These are phyloP conservation scores for Coemansia sp. DNA, from an alignment of 192 early-diverging fungal species.

Conservation along the genomic window DNA sequence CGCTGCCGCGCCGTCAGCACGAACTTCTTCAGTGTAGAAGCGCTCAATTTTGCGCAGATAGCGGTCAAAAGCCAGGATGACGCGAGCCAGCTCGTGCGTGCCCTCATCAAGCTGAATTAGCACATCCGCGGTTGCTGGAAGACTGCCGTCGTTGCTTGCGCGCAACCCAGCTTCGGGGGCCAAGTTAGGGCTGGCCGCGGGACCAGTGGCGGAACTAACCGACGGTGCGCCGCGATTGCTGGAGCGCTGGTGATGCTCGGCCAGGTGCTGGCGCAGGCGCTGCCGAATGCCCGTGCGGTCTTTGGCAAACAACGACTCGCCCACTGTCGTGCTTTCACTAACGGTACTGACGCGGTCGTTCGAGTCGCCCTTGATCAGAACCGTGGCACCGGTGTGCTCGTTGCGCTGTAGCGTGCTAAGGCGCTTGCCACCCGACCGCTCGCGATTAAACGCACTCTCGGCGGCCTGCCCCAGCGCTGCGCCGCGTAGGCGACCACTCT, in stretches of 20 bases:
- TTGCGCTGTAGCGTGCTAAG: constrained; percentile 49
- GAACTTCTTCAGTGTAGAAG: constrained; percentile 24
- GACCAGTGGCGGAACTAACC: neutral
- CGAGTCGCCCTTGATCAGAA: constrained; percentile 34
- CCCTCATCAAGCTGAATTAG: constrained; percentile 49
- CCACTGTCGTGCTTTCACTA: constrained; percentile 5
- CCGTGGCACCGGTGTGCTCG: constrained; percentile 48
- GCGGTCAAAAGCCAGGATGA: constrained; percentile 46
- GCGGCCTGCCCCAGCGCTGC: neutral
- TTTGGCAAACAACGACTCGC: constrained; percentile 44
- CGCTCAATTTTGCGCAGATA: constrained; percentile 49
- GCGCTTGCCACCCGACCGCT: constrained; percentile 6
- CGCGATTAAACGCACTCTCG: neutral
- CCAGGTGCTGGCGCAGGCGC: constrained; percentile 52
- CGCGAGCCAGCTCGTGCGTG: constrained; percentile 48
- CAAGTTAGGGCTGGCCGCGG: neutral
- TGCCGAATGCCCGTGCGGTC: constrained; percentile 47
- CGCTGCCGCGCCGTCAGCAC: constrained; percentile 3
- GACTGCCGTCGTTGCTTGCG: neutral
- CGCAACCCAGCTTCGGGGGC: neutral
- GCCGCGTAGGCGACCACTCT: constrained; percentile 15
- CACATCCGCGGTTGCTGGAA: constrained; percentile 31
- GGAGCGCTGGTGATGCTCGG: constrained; percentile 48
- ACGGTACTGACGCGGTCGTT: too few relatives aligned
- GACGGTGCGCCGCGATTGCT: constrained; percentile 4